Conservation (phyloP, 2,329 filamentous ascomycete genomes). For the Aspergillus ochraceus region DNA sequence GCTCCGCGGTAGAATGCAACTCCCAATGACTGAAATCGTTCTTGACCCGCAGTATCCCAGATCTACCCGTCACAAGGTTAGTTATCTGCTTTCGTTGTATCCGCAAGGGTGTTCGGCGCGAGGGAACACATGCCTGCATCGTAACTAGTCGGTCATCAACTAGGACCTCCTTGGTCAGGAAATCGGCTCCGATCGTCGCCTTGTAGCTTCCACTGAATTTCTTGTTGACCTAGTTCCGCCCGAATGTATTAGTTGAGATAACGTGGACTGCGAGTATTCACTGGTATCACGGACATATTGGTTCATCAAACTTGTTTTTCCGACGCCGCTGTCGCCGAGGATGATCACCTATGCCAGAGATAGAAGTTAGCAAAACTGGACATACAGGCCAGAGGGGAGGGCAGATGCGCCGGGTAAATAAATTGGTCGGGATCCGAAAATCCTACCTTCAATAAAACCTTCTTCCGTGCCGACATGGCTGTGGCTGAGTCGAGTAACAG, state of each 20-base stretch:
- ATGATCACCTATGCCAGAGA: slow-evolving; percentile 79
- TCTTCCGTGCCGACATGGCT: slow-evolving; percentile 77
- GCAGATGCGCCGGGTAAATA: not conserved
- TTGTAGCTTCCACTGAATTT: slow-evolving; percentile 99
- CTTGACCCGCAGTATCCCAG: slow-evolving; percentile 97
- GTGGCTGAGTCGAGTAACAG: slow-evolving; percentile 6
- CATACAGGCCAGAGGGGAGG: not conserved
- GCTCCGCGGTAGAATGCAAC: slow-evolving; percentile 97
- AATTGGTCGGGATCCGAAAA: no score
- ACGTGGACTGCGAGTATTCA: not conserved
- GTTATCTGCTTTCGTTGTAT: not conserved
- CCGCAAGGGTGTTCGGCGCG: not conserved
- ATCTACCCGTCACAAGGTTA: slow-evolving; percentile 57
- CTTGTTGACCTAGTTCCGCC: slow-evolving; percentile 81
- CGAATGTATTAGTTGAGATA: slow-evolving; percentile 15
- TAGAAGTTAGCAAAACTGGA: not conserved
- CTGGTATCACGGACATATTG: slow-evolving; percentile 82
- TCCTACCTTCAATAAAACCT: slow-evolving; percentile 81
- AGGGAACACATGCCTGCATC: slow-evolving; percentile 72
- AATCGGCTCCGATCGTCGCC: slow-evolving; percentile 97
- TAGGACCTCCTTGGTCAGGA: slow-evolving; percentile 94
- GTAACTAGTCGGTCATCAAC: slow-evolving; percentile 97
- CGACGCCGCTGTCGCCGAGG: slow-evolving; percentile 96
- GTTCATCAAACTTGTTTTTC: slow-evolving; percentile 99
- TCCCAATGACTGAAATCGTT: slow-evolving; percentile 94